phyloP scores from a whole-genome alignment of 805 yeast genomes.

The Nakazawaea populi region DNA sequence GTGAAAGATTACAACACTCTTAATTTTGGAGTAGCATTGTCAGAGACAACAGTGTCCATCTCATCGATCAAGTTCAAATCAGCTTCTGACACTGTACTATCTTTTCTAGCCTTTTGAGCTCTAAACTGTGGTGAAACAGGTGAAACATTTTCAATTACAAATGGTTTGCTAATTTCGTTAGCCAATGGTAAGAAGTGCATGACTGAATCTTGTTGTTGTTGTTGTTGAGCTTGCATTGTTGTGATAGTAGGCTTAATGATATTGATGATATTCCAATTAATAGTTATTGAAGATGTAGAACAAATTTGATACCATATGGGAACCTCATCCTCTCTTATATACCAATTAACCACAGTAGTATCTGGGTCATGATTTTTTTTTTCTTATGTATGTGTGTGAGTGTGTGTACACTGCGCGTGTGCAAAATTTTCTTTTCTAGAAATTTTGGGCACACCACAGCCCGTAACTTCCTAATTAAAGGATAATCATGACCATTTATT shows the following conservation, averaged over 20 bases:
- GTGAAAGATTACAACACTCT: background rate
- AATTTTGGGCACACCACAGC: slow-evolving; percentile 12
- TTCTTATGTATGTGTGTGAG: no score
- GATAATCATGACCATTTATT: slow-evolving; percentile 9
- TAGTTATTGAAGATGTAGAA: background rate
- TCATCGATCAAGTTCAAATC: slow-evolving; percentile 4
- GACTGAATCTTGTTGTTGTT: background rate
- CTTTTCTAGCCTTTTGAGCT: background rate
- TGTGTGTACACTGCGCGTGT: no score
- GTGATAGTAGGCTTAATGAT: background rate
- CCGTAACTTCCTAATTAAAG: background rate
- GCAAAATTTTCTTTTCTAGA: no score
- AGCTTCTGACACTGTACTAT: slow-evolving; percentile 5
- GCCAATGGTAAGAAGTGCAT: slow-evolving; percentile 47
- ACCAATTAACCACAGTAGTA: background rate
- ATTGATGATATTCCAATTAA: background rate
- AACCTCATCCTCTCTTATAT: background rate
- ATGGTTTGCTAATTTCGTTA: slow-evolving; percentile 53
- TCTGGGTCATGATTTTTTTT: background rate
- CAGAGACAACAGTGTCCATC: slow-evolving; percentile 30
- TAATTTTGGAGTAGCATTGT: slow-evolving; percentile 22
- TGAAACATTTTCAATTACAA: slow-evolving; percentile 57
- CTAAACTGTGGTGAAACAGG: slow-evolving; percentile 38
- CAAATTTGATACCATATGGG: background rate
- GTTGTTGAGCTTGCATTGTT: background rate